Base-by-base conservation (phyloP, 352 stramenopile species). In the Pythium monospermum region DNA sequence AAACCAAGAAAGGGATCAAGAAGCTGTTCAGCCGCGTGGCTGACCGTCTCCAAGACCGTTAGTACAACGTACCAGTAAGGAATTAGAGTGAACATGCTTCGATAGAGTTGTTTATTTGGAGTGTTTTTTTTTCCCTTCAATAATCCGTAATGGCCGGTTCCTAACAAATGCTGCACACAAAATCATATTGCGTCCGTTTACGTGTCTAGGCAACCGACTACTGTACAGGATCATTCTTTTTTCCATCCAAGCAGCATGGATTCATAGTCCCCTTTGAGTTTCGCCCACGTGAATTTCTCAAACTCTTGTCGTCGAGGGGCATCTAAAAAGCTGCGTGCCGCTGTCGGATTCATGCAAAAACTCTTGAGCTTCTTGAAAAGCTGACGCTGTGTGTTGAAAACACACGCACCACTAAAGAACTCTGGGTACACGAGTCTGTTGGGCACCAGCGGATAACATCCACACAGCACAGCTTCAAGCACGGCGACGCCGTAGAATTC, bases 401-500 rank as follows among this genome's bases (percentile, higher is more conserved):
- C 18, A 26, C 65, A 63, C 19, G 40, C 57, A 18, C 40, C 38
- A 16, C 19, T 33, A 36, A 76, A 83, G 27, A 83, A 62, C 54
- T 83, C 68, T 5, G 69, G 63, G 43, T 78, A 85, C 33, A 75
- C 70, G 18, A 83, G 49, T 10, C 64, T 63, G 30, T 83, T 75
- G 1, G 71, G 73, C 18, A 76, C 71, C 10, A 85, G 58, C 10
- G 68, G 72, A 18, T 70, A 75, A 43, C 68, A 80, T 15, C 68
- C 71, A 16, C 64, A 73, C 0, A 73, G 53, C 12, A 71, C 66
- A 7, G 73, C 73, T 27, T 85, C 73, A 1, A 85, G 49, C 26
- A 83, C 67, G 1, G 67, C 59, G 4, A 85, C 67, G 8, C 73
- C 73, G 33, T 70, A 85, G 44, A 85, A 85, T 49, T 85, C 71